Conservation (phyloP, 2,329 filamentous ascomycete genomes). For the Gaeumannomyces tritici region DNA sequence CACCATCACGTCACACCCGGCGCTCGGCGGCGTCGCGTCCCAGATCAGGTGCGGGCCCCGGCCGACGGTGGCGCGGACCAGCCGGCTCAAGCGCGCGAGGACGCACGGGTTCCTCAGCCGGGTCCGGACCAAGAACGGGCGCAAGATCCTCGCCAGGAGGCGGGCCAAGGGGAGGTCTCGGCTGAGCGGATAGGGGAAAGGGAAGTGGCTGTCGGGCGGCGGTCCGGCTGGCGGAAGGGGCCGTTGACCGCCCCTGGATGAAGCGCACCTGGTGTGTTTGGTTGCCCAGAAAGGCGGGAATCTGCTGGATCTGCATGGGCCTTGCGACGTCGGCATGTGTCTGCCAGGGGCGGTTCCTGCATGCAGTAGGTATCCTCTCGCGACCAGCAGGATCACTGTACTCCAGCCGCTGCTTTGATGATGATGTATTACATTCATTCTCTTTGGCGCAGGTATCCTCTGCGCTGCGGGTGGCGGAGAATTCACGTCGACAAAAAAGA, state of each 20-base stretch:
- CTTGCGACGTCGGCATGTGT: neutral
- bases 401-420: too few species aligned
- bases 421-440: too few species aligned
- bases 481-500: too few species aligned
- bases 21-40: constrained; percentile 27
- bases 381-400: too few species aligned
- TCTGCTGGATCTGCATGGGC: neutral
- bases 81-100: constrained; percentile 48
- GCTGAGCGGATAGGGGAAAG: constrained; percentile 19
- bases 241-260: neutral
- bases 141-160: constrained; percentile 42
- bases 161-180: constrained; percentile 40
- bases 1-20: constrained; percentile 42
- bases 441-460: too few species aligned
- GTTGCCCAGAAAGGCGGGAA: neutral
- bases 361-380: neutral
- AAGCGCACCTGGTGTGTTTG: neutral
- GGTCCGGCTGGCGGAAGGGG: too few species aligned
- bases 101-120: constrained; percentile 48
- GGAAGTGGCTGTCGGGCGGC: too few species aligned
- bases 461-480: too few species aligned
- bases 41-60: constrained; percentile 51
- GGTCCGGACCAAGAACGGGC: constrained; percentile 37
- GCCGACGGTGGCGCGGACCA: constrained; percentile 45
- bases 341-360: neutral